These are phyloP conservation scores for Amanita rubescens DNA, from an alignment of 768 basidiomycete species.

Conservation along the genomic window DNA sequence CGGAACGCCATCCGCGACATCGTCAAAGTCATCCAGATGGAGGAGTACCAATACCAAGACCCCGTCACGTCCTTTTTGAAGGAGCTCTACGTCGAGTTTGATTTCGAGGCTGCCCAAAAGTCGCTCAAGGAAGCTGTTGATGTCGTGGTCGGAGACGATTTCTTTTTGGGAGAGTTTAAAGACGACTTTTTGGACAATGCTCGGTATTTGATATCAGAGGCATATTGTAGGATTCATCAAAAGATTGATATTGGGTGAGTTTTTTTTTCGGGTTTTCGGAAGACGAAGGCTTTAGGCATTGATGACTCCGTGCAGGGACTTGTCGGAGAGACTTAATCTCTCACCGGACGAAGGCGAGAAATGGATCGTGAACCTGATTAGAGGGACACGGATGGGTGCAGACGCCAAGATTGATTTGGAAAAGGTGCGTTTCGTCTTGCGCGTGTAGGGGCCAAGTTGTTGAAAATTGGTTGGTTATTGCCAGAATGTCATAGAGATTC, in stretches of 20 bases:
- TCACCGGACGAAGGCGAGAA: slow-evolving; percentile 96
- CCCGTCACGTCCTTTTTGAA: slow-evolving; percentile 90
- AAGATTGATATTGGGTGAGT: slow-evolving; percentile 78
- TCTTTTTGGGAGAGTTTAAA: slow-evolving; percentile 86
- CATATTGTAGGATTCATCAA: slow-evolving; percentile 96
- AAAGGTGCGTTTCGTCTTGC: slow-evolving; percentile 46
- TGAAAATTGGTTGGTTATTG: neutral
- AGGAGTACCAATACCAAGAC: slow-evolving; percentile 94
- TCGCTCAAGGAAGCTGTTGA: slow-evolving; percentile 71
- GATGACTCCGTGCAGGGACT: slow-evolving; percentile 47
- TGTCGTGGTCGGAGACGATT: slow-evolving; percentile 77
- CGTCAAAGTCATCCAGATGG: slow-evolving; percentile 89
- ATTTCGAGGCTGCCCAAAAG: slow-evolving; percentile 91
- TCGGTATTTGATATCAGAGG: slow-evolving; percentile 91
- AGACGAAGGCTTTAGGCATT: no score
- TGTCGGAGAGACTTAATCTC: slow-evolving; percentile 89
- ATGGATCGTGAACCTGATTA: slow-evolving; percentile 98
- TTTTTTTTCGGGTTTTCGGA: neutral
- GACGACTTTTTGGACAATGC: slow-evolving; percentile 97
- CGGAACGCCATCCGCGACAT: slow-evolving; percentile 86
- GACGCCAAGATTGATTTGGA: slow-evolving; percentile 98
- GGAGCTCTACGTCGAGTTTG: slow-evolving; percentile 92
- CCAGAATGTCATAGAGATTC: slow-evolving; percentile 95
- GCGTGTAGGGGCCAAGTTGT: neutral
- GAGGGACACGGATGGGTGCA: slow-evolving; percentile 93